These are phyloP conservation scores for Penicillium freii DNA, from an alignment of 2,329 filamentous ascomycete genomes.

Conservation along the genomic window DNA sequence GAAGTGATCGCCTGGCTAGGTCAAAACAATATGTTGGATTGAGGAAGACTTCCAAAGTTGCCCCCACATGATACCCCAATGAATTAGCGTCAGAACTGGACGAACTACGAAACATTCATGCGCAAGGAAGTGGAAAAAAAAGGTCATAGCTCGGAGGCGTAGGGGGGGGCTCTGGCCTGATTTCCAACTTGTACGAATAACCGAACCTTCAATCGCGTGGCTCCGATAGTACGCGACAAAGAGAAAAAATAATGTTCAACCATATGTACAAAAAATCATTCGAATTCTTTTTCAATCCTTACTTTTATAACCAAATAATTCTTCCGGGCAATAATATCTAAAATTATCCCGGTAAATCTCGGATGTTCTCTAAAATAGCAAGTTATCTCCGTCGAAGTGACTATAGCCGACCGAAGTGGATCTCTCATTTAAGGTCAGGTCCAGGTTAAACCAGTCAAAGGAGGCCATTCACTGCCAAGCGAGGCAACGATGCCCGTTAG, in stretches of 20 bases:
- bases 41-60: not conserved
- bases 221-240: not conserved
- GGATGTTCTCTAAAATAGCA: not conserved
- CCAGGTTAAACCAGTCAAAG: not conserved
- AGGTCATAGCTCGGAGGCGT: slow-evolving; percentile 2
- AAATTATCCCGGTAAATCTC: not conserved
- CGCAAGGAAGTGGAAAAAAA: not conserved
- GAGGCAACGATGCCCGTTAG: slow-evolving; percentile 6
- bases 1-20: slow-evolving; percentile 45
- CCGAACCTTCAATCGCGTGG: slow-evolving; percentile 4
- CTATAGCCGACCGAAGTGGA: slow-evolving; percentile 6
- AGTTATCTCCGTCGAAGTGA: not conserved
- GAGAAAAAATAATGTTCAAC: not conserved
- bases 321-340: not conserved
- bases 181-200: not conserved
- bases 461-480: slow-evolving; percentile 3
- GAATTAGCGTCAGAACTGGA: slow-evolving; percentile 1
- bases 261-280: not conserved
- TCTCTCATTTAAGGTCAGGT: slow-evolving; percentile 2
- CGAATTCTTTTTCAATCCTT: not conserved
- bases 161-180: slow-evolving; percentile 4
- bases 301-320: not conserved
- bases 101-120: not conserved
- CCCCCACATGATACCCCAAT: slow-evolving; percentile 6
- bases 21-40: slow-evolving; percentile 26